Evolutionary conservation across 1,139 yeast species (phyloP), one percentile per base, ranked within the genome.

Genomic region (Lodderomyces metapsilosis): DNA sequence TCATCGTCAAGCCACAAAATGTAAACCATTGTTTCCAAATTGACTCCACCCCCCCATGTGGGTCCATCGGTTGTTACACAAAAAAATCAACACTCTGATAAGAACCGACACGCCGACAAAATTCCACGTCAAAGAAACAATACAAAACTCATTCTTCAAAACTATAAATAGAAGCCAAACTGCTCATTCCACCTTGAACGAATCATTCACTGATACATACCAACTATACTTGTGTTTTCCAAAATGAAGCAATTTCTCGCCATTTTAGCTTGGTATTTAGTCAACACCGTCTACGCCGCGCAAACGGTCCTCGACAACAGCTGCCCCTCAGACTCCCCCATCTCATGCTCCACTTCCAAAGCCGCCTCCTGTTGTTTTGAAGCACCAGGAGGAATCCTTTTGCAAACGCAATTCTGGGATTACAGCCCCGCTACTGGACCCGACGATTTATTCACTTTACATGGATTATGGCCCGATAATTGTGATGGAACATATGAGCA

Each of bases 341-440:
- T 78, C 27, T 76, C 88, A n/a, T 86, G 96, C 54, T 61, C 74
- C 15, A 56, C 59, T 36, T 51, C 61, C 15, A 3, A 28, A 15
- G 33, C 12, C 58, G 44, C 67, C 4, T 34, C 42, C 1, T 92
- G 98, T 57, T 92, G 98, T 60, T 88, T 82, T 59, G 97, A 91
- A 57, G 76, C 81, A 38, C 95, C 96, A 2, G 59, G 62, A 25
- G 97, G 98, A 1, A 74, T 89, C 12, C 69, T 91, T 33, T 63
- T 91, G 38, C 87, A 83, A 54, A 88, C 98, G 0, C 98, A 92
- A 59, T 89, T 91, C 62, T 92, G 98, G 98, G 96, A 89, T 61
- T 88, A 86, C 57, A 68, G 70, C 46, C 97, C 97, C 0, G 82
- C 94, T 2, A 73, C 84, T 46, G 96, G 96, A 2, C 85, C 88